Evolutionary conservation across 2,329 filamentous ascomycete species (phyloP).

Genomic region (Phialophora expanda): DNA sequence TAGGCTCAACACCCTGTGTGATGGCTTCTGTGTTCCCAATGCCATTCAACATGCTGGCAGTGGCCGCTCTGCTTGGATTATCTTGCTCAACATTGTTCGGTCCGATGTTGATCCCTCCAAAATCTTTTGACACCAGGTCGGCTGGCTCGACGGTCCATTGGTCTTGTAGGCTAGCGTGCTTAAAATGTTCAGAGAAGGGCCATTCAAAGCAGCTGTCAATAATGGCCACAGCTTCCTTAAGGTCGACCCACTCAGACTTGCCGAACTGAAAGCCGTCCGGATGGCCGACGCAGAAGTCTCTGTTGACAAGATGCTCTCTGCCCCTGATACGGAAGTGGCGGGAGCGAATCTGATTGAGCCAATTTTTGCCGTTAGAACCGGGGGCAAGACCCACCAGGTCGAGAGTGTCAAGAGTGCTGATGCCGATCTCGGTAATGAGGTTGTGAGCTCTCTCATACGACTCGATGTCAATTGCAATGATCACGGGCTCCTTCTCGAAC

Average conservation of each 20-base stretch:
- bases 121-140: neutral
- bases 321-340: conserved; percentile 81
- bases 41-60: conserved; percentile 24
- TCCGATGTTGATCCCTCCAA: conserved; percentile 22
- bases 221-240: conserved; percentile 51
- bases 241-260: conserved; percentile 60
- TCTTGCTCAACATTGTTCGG: conserved; percentile 28
- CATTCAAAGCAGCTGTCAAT: conserved; percentile 62
- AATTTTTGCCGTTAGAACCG: conserved; percentile 66
- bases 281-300: conserved; percentile 71
- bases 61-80: conserved; percentile 27
- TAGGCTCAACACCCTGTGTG: conserved; percentile 11
- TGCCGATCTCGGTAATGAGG: conserved; percentile 81
- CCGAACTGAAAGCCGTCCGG: conserved; percentile 78
- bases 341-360: conserved; percentile 69
- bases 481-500: conserved; percentile 64
- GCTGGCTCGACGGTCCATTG: conserved; percentile 19
- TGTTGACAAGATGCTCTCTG: conserved; percentile 68
- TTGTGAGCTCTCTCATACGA: conserved; percentile 71
- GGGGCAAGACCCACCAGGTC: conserved; percentile 63
- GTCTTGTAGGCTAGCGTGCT: conserved; percentile 31
- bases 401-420: conserved; percentile 77
- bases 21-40: conserved; percentile 21
- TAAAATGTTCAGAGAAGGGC: conserved; percentile 55
- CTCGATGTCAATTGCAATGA: conserved; percentile 83